Base-by-base conservation (phyloP, 2,329 filamentous ascomycete genomes). In the Sphaceloma murrayae region DNA sequence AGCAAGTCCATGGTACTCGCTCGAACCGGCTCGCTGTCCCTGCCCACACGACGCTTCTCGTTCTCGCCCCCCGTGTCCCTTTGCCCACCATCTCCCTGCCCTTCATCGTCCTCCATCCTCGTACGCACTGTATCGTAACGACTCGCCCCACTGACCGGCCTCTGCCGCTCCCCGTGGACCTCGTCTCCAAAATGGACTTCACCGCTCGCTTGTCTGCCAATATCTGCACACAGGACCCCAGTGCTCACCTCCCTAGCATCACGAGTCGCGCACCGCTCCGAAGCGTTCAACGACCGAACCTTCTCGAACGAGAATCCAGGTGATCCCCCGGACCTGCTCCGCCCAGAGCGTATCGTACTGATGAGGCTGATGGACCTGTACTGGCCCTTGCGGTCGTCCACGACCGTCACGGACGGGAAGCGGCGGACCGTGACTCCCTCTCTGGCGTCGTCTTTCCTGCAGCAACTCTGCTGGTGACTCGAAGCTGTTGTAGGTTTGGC, bases 321-420 rank as follows among this genome's bases (percentile, higher is more conserved):
- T n/a, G n/a, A n/a, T n/a, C n/a, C n/a, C n/a, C 34, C 34, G 8
- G 36, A 40, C 5, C 36, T 19, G 26, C 40, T 48, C 33, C 43
- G 48, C 16, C 42, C 38, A 19, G 48, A 47, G 8, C 46, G 46
- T 14, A 52, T 52, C 8, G 54, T 34, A 24, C 30, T 56, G 17
- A 58, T 51, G 32, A 58, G 44, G 13, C 52, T 55, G 13, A 59
- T 48, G 43, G 53, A 55, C 1, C 54, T 47, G 48, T 47, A 52
- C 33, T 58, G 51, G 6, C 58, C 56, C 34, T 56, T 55, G 10
- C 55, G 49, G 39, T 60, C 58, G 42, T 60, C 57, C 5, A 59
- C 45, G 2, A 60, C 56, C 2, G 56, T 60, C 7, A 56, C 57
- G 11, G 55, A 59, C 9, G 56, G 57, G 34, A 53, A 60, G 2